Evolutionary conservation across 768 basidiomycete genomes (phyloP), one percentile per base, ranked within the genome.

Genomic region (Pulveroboletus sp.): DNA sequence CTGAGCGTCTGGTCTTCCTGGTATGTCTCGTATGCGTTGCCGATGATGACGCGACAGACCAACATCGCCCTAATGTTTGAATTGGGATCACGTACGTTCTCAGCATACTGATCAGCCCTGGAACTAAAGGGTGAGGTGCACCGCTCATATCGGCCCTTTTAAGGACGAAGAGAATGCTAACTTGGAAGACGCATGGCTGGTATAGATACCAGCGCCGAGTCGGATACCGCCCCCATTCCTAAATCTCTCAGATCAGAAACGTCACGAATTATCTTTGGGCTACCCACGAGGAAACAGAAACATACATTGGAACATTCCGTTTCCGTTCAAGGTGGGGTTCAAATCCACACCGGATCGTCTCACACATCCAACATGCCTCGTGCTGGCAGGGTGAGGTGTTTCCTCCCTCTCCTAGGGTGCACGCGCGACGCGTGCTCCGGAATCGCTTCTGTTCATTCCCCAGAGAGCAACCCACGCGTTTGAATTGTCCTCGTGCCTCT

Each of bases 361-460:
- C 58, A 8, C 63, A 64, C 3, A 48, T 31, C 50, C 30, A 51
- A n/a, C 63, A 64, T 8, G 21, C 39, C 10, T 46, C 15, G 36
- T 46, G 28, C n/a, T 14, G 13, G 18, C 64, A 64, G 3, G 51
- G 56, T 1, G 18, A 24, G 27, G 54, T 5, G n/a, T 66, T 62
- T 14, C 49, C 58, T 3, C 31, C 17, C 41, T 64, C 63, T 1
- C 63, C 63, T 14, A 64, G 28, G n/a, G 39, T 53, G 17, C 63
- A 66, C 6, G 54, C 64, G 4, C 63, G 63, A 13, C 2, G 5
- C 1, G 61, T 54, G 8, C 61, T 18, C 1, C 64, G 63, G 18
- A 66, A 66, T 1, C 18, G 61, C 31, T 63, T 66, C 31, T 51
- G 50, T 44, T 64, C 63, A 30, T 64, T 64, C 1, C 62, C 62